Evolutionary conservation across 2,329 filamentous ascomycete species (phyloP).

Genomic region (Ploettnerulaceae sp.): DNA sequence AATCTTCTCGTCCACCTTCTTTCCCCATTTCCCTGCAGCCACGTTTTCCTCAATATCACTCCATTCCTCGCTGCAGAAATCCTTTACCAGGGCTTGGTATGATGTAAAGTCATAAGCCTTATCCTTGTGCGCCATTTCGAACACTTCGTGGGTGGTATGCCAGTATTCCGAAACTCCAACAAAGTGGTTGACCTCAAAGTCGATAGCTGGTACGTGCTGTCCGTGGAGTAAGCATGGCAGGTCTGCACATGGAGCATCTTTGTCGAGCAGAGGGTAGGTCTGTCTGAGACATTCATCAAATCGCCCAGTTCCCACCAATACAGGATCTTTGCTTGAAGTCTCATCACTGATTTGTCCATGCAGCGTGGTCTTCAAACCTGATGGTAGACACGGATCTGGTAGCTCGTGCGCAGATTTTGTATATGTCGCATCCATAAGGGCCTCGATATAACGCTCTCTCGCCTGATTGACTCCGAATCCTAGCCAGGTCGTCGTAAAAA

Average conservation of each 20-base stretch:
- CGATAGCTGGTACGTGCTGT: constrained; percentile 88
- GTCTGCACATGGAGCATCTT: constrained; percentile 79
- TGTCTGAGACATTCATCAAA: constrained; percentile 80
- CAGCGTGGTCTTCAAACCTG: constrained; percentile 67
- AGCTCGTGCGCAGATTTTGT: constrained; percentile 58
- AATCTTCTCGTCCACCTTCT: constrained; percentile 67
- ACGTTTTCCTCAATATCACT: constrained; percentile 64
- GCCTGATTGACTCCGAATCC: constrained; percentile 97
- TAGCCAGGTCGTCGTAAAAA: constrained; percentile 95
- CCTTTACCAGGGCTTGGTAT: constrained; percentile 78
- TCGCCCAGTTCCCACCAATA: constrained; percentile 75
- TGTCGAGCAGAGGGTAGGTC: constrained; percentile 83
- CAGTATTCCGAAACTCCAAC: constrained; percentile 97
- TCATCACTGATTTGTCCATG: constrained; percentile 55
- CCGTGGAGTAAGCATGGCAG: constrained; percentile 86
- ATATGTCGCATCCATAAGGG: constrained; percentile 63
- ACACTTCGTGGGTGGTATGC: constrained; percentile 96
- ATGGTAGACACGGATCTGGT: constrained; percentile 86
- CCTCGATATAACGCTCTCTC: constrained; percentile 74
- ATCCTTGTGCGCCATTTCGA: constrained; percentile 68
- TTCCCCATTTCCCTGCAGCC: constrained; percentile 62
- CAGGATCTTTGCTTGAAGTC: constrained; percentile 38
- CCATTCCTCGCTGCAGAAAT: constrained; percentile 87
- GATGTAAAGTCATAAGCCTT: constrained; percentile 85
- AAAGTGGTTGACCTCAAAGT: constrained; percentile 97